Percentiles rank a stretch among this genome's conserved stretches.
Evolutionary conservation across 2,329 filamentous ascomycete species (phyloP).

Genomic region (Alternaria ethzedia): DNA sequence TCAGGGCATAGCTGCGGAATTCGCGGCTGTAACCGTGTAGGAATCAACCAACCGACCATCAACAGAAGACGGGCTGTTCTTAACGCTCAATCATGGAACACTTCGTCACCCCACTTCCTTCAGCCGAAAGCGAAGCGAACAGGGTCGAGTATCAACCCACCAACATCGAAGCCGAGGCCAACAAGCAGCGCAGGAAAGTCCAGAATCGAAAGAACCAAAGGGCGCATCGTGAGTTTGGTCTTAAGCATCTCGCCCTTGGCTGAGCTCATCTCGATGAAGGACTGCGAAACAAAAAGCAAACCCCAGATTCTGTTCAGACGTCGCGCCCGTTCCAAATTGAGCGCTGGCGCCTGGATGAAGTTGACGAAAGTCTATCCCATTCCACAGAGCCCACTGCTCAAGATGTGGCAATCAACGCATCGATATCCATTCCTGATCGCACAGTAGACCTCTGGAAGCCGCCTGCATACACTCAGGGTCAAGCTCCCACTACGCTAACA

Average conservation of each 20-base stretch:
- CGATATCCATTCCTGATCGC: not conserved
- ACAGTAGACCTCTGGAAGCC: not conserved
- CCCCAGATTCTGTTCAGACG: not conserved
- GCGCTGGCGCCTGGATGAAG: slow-evolving; percentile 3
- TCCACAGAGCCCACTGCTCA: not conserved
- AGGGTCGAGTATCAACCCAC: not conserved
- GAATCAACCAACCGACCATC: slow-evolving; percentile 1
- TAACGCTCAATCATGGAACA: not conserved
- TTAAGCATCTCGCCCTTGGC: not conserved
- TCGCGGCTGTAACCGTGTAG: slow-evolving; percentile 16
- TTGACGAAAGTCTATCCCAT: not conserved
- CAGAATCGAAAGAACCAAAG: slow-evolving; percentile 14
- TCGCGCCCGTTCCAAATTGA: not conserved
- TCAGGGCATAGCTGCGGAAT: slow-evolving; percentile 14
- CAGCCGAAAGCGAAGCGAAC: not conserved
- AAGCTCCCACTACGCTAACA: not conserved
- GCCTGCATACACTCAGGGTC: not conserved
- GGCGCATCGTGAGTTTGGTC: slow-evolving; percentile 2
- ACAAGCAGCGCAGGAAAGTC: slow-evolving; percentile 10
- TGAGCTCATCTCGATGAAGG: not conserved
- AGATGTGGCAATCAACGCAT: not conserved
- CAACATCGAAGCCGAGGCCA: not conserved
- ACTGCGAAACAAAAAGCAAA: not conserved
- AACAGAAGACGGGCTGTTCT: not conserved
- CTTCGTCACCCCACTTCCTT: not conserved